Evolutionary conservation across 805 yeast genomes (phyloP), one percentile per base, ranked within the genome.

Genomic region (Saccharomyces eubayanus): DNA sequence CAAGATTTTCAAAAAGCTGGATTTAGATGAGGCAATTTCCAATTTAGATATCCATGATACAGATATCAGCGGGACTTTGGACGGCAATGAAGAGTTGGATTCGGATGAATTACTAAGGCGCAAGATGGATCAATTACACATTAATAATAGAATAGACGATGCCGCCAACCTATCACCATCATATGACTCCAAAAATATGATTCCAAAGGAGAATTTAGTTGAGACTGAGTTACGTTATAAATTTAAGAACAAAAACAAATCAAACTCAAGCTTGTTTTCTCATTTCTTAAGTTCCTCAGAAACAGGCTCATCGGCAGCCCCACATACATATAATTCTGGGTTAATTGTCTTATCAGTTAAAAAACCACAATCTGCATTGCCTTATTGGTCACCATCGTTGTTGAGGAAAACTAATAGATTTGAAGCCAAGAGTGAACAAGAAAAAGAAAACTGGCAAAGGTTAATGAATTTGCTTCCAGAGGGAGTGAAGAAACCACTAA

Each of bases 321-420:
- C 56, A 28, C 40, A 48, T 29, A 10, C n/a, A 8, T 21, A 48
- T 16, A 63, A 62, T 47, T 57, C 64, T 24, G 76, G 77, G 0
- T 45, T 71, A 27, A 62, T 74, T 4, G 57, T 68, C 1, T 54
- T 72, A 9, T 57, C 65, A 1, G 61, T 72, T 1, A 55, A 55
- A 2, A 55, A 69, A 30, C 76, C 76, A 20, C 62, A 67, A 47
- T 67, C 62, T 45, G 67, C 72, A 48, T 54, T 74, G 29, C 73
- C 76, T 4, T 74, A 74, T 52, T 59, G 66, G 47, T 63, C 73
- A 6, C 77, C 77, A 28, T 61, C 72, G 1, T 57, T 74, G 46
- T 59, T 74, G 28, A 64, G 67, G 49, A 73, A 72, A 54, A 65
- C 72, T 2, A 74, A 74, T 53, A 67, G 59, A 36, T 62, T 66